Percentiles rank a stretch among this genome's conserved stretches.
Evolutionary conservation across 2,329 filamentous ascomycete species (phyloP).

Genomic region (Aspergillus floridensis): DNA sequence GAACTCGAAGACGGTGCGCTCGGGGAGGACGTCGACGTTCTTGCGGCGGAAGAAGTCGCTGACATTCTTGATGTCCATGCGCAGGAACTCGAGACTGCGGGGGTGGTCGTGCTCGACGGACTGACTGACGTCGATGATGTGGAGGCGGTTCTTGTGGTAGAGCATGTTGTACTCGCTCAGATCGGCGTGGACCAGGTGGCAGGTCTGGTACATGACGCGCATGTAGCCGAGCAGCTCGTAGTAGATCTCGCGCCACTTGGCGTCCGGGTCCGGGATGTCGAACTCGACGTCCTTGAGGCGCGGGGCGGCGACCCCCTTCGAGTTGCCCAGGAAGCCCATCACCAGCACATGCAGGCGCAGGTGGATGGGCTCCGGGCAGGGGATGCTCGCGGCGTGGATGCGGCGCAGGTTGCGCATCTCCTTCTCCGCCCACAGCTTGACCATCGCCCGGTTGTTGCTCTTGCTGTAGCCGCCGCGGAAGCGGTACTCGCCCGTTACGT

Average conservation of each 20-base stretch:
- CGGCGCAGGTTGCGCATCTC: slow-evolving; percentile 91
- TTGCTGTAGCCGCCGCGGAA: slow-evolving; percentile 92
- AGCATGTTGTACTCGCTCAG: slow-evolving; percentile 97
- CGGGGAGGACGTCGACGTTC: slow-evolving; percentile 75
- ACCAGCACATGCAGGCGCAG: slow-evolving; percentile 92
- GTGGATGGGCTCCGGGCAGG: slow-evolving; percentile 83
- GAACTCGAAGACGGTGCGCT: slow-evolving; percentile 80
- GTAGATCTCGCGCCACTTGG: slow-evolving; percentile 76
- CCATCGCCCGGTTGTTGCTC: slow-evolving; percentile 92
- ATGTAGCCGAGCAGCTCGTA: slow-evolving; percentile 81
- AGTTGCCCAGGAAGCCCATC: slow-evolving; percentile 89
- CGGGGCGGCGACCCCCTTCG: slow-evolving; percentile 82
- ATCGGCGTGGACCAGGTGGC: slow-evolving; percentile 90
- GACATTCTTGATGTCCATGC: slow-evolving; percentile 98
- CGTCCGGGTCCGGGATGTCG: slow-evolving; percentile 62
- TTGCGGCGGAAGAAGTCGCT: slow-evolving; percentile 88
- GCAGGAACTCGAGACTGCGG: slow-evolving; percentile 83
- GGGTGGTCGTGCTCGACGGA: slow-evolving; percentile 97
- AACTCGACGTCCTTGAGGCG: slow-evolving; percentile 84
- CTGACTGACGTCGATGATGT: slow-evolving; percentile 96
- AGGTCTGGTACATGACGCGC: slow-evolving; percentile 89
- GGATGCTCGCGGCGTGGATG: slow-evolving; percentile 78
- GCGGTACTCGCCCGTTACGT: slow-evolving; percentile 89
- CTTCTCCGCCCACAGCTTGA: slow-evolving; percentile 98
- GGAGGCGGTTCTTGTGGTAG: slow-evolving; percentile 77